Evolutionary conservation across 108 stramenopile species (phyloP).

Genomic region (Nitzschia inconspicua): DNA sequence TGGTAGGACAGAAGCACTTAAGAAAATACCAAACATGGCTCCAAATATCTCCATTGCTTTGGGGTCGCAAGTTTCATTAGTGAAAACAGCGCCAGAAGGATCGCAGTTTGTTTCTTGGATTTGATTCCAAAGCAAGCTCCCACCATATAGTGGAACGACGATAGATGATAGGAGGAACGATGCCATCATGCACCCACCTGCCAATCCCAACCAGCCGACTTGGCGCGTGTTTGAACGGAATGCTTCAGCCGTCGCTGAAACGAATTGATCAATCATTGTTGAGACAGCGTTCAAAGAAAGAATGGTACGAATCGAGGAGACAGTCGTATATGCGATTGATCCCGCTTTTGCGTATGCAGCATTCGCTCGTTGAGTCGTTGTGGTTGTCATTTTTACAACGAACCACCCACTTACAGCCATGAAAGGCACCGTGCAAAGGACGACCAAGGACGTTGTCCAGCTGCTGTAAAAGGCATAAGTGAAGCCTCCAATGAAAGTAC

Average conservation of each 20-base stretch:
- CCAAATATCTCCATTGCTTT: slow-evolving; percentile 35
- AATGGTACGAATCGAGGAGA: slow-evolving; percentile 44
- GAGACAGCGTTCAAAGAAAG: slow-evolving; percentile 48
- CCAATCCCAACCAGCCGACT: slow-evolving; percentile 28
- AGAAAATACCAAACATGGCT: slow-evolving; percentile 40
- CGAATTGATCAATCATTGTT: slow-evolving; percentile 33
- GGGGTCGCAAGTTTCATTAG: slow-evolving; percentile 31
- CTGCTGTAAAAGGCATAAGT: slow-evolving; percentile 32
- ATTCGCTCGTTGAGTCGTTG: background rate
- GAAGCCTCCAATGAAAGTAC: slow-evolving; percentile 35
- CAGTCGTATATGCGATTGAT: slow-evolving; percentile 32
- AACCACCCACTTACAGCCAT: background rate
- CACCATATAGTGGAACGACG: slow-evolving; percentile 28
- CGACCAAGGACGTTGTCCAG: slow-evolving; percentile 31
- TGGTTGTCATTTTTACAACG: background rate
- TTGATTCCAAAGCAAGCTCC: slow-evolving; percentile 16
- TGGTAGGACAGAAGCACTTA: slow-evolving; percentile 33
- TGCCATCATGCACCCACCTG: slow-evolving; percentile 40
- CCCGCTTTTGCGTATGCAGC: slow-evolving; percentile 40
- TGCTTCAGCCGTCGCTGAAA: slow-evolving; percentile 33
- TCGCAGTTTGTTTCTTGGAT: slow-evolving; percentile 42
- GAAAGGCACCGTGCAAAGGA: slow-evolving; percentile 17
- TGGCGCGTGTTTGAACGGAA: slow-evolving; percentile 22
- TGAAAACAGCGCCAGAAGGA: slow-evolving; percentile 35
- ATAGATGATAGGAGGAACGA: slow-evolving; percentile 27